Base-by-base conservation (phyloP, 768 basidiomycete genomes). In the Podaxis sp. region DNA sequence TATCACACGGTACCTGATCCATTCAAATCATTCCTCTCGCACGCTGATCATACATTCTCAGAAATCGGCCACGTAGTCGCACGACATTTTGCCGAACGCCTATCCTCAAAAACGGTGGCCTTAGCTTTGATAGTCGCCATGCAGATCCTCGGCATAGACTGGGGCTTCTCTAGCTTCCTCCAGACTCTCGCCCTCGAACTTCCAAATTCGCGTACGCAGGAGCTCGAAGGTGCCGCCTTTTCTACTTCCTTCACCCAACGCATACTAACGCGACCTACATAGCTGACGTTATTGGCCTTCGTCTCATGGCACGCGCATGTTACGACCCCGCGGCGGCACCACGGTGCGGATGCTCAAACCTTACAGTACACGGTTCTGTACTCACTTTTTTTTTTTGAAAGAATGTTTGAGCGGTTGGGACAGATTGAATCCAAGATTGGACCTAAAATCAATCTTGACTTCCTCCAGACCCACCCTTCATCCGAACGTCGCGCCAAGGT, bases 211-310 rank as follows among this genome's bases (percentile, higher is more conserved):
- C 77, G 95, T 55, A 84, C 75, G 18, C 84, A 89, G 50, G 95
- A 98, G 71, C 76, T 80, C 3, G 95, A 98, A 82, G 91, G 91
- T 86, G 35, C 56, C 68, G 23, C 40, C 14, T 55, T 10, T 27
- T 54, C 2, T 13, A 37, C 23, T 11, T 16, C 52, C 14, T 21
- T 57, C 21, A 5, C 56, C 25, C 25, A 3, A 32, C 27, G 7
- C 13, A 53, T 36, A 23, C 16, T 16, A n/a, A 18, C 47, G 42
- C 61, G 18, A 36, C 44, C 21, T 25, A 10, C 36, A 14, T 64
- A 93, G 95, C 95, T 38, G 95, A 98, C 69, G 79, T 84, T 28
- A 89, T 98, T 54, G 95, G 96, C 6, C 71, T 98, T 50, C 80
- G 81, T 5, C 77, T 98, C 27, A 89, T 89, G 76, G 81, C 92